phyloP scores from a whole-genome alignment of 2,329 filamentous ascomycete genomes.

The Aschersonia sp. region DNA sequence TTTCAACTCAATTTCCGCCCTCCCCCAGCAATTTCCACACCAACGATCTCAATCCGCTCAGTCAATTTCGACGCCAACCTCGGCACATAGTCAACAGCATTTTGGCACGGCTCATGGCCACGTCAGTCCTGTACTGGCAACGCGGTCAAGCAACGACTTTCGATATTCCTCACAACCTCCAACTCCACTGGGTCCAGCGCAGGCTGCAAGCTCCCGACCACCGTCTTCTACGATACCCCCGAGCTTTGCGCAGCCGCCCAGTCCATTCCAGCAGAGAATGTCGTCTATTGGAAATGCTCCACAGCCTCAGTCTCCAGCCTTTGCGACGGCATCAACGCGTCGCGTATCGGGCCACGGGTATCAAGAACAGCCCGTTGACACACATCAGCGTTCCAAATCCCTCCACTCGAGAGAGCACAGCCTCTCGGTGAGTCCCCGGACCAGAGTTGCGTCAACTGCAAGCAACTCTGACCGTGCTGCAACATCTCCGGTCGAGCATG shows the following conservation, averaged over 20 bases:
- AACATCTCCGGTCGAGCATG: conserved; percentile 10
- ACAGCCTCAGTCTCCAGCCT: conserved; percentile 17
- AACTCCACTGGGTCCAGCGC: conserved; percentile 36
- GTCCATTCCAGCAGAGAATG: conserved; percentile 43
- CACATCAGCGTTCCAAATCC: conserved; percentile 34
- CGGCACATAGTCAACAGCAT: conserved; percentile 42
- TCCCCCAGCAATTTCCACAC: background rate
- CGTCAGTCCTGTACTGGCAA: conserved; percentile 34
- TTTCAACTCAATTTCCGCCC: background rate
- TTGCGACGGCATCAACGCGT: conserved; percentile 8
- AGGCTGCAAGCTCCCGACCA: conserved; percentile 18
- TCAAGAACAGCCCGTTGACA: conserved; percentile 27
- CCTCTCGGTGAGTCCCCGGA: conserved; percentile 68
- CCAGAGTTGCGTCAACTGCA: conserved; percentile 39
- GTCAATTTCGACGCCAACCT: conserved; percentile 46
- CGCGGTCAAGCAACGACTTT: conserved; percentile 26
- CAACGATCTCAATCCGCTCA: conserved; percentile 39
- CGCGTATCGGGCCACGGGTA: conserved; percentile 22
- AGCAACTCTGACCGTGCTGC: conserved; percentile 22
- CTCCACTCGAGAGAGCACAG: conserved; percentile 53
- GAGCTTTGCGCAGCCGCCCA: conserved; percentile 34
- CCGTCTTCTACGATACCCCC: conserved; percentile 24
- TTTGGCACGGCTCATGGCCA: conserved; percentile 35
- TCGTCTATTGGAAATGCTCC: conserved; percentile 14
- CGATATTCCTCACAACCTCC: conserved; percentile 39